Percentiles rank a stretch among this genome's conserved stretches.
phyloP scores from a whole-genome alignment of 441 rosid species.

The Gossypium schwendimanii region DNA sequence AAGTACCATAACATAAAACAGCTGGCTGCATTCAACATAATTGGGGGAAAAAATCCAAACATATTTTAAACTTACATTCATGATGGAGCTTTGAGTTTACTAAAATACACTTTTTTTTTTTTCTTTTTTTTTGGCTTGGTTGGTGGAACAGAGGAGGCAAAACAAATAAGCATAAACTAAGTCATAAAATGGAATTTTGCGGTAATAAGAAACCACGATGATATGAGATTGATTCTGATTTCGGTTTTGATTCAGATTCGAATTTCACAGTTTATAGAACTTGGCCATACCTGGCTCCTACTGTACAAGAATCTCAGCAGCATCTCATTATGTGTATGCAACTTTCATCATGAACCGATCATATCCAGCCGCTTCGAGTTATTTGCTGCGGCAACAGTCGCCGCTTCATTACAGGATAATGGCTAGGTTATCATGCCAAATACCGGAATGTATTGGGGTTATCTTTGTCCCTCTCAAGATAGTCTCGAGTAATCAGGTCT shows the following conservation, averaged over 20 bases:
- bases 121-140: not conserved
- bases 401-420: not conserved
- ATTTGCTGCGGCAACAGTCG: conserved; percentile 7
- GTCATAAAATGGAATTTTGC: conserved; percentile 14
- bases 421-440: conserved; percentile 10
- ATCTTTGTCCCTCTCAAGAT: conserved; percentile 36
- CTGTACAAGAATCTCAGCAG: conserved; percentile 24
- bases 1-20: conserved; percentile 6
- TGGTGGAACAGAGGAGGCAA: not conserved
- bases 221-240: not conserved
- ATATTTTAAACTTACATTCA: conserved; percentile 18
- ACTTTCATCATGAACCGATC: not conserved
- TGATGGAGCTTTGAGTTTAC: conserved; percentile 10
- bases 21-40: not conserved
- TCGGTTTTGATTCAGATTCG: too few relatives aligned
- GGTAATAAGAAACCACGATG: not conserved
- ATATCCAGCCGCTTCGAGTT: not conserved
- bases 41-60: conserved; percentile 2
- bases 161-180: conserved; percentile 20
- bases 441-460: conserved; percentile 24
- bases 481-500: conserved; percentile 53
- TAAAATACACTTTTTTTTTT: conserved; percentile 15
- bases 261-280: conserved; percentile 9
- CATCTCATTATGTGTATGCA: conserved; percentile 17
- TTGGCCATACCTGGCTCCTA: conserved; percentile 27